Conservation (phyloP, 164 flowering plant species). For the Dillenia turbinata region DNA sequence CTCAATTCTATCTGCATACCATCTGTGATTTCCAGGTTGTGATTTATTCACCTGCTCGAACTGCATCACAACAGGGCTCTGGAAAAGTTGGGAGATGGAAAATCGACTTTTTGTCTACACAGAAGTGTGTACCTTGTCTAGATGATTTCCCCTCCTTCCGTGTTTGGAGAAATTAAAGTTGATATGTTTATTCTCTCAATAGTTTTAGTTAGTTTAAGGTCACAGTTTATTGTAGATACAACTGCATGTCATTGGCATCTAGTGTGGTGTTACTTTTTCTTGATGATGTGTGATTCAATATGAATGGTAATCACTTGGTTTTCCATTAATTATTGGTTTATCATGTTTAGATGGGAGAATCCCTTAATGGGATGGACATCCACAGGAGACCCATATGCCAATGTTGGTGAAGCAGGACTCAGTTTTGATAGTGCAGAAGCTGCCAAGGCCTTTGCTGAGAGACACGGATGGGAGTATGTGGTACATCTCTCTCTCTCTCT, state of each 20-base stretch:
- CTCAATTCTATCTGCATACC: no score
- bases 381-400: constrained; percentile 96
- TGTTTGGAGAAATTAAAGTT: no score
- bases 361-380: constrained; percentile 99
- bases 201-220: no score
- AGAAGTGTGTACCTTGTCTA: constrained; percentile 53
- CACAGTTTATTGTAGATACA: no score
- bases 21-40: constrained; percentile 51
- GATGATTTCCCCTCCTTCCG: background rate
- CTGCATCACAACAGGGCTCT: constrained; percentile 94
- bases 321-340: no score
- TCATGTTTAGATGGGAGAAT: constrained; percentile 80
- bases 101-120: constrained; percentile 92
- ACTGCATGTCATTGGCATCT: no score
- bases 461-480: constrained; percentile 91
- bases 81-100: constrained; percentile 97
- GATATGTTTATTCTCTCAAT: no score
- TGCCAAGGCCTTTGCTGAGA: constrained; percentile 80
- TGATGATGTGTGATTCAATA: no score
- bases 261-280: no score
- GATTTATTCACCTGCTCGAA: constrained; percentile 91
- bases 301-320: no score
- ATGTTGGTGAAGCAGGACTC: constrained; percentile 88
- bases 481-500: constrained; percentile 29
- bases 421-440: constrained; percentile 80